Percentiles rank a stretch among this genome's conserved stretches.
Conservation (phyloP, 2,329 filamentous ascomycete genomes). For the Fusarium citri region DNA sequence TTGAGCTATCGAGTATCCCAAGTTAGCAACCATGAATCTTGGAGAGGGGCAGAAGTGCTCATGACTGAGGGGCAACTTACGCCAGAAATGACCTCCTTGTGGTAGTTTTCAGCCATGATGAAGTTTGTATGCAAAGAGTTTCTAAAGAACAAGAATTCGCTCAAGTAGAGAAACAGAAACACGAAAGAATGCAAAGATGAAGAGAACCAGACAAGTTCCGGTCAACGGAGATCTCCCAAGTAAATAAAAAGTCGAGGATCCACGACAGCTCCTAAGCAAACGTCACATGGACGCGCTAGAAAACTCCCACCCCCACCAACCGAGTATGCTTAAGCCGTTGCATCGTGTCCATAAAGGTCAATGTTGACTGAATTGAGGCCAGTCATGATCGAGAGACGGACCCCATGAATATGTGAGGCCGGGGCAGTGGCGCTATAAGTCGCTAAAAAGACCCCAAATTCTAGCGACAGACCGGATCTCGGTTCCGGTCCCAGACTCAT, state of each 20-base stretch:
- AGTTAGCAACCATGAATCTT: constrained; percentile 23
- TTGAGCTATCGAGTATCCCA: constrained; percentile 36
- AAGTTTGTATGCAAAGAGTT: not conserved
- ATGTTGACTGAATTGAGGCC: constrained; percentile 11
- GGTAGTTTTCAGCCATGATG: constrained; percentile 46
- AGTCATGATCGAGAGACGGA: constrained; percentile 1
- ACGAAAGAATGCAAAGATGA: constrained; percentile 2
- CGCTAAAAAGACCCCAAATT: constrained; percentile 13
- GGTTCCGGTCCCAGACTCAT: constrained; percentile 33
- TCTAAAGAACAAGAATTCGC: constrained; percentile 11
- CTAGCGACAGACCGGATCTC: constrained; percentile 28
- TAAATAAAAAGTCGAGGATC: constrained; percentile 30
- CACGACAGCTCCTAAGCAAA: constrained; percentile 31
- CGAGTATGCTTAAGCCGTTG: constrained; percentile 6
- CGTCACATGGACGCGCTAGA: constrained; percentile 43
- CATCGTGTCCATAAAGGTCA: constrained; percentile 8
- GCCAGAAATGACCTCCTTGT: constrained; percentile 45
- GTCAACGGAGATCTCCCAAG: constrained; percentile 12
- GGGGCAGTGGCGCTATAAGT: constrained; percentile 8
- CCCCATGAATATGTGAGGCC: constrained; percentile 11
- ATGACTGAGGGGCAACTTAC: constrained; percentile 42
- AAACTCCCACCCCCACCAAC: constrained; percentile 36
- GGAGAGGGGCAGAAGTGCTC: constrained; percentile 12
- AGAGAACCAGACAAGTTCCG: constrained; percentile 7
- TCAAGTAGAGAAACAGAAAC: constrained; percentile 1